Evolutionary conservation across 257 asterid species (phyloP).

Genomic region (Penstemon davidsonii): DNA sequence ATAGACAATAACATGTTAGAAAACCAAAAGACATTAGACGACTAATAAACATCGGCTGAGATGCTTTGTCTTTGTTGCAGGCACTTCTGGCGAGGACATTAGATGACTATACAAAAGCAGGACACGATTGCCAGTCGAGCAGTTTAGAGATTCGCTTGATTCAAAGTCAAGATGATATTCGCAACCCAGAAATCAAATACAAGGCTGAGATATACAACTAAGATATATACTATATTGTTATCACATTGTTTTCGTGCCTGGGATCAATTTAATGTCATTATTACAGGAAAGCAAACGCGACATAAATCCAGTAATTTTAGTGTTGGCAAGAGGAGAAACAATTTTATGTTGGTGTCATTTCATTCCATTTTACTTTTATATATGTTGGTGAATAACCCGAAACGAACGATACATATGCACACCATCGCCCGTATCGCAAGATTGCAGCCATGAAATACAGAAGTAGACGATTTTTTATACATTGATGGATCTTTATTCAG

Average conservation of each 20-base stretch:
- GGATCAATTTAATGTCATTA: too few relatives aligned
- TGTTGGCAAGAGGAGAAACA: too few relatives aligned
- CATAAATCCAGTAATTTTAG: too few relatives aligned
- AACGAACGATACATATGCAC: too few relatives aligned
- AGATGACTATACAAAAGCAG: constrained; percentile 69
- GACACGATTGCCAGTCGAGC: constrained; percentile 80
- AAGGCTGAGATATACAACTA: constrained; percentile 64
- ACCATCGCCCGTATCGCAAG: too few relatives aligned
- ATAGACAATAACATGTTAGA: neutral
- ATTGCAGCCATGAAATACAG: too few relatives aligned
- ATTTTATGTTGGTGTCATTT: too few relatives aligned
- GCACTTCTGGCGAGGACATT: constrained; percentile 83
- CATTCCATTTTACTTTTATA: too few relatives aligned
- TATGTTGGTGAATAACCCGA: too few relatives aligned
- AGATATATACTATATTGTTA: constrained; percentile 8
- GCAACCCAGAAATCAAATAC: constrained; percentile 84
- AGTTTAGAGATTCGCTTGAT: constrained; percentile 92
- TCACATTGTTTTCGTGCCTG: neutral
- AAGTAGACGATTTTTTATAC: too few relatives aligned
- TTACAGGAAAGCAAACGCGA: too few relatives aligned
- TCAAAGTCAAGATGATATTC: constrained; percentile 86
- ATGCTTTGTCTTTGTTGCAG: constrained; percentile 38
- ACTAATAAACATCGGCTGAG: neutral
- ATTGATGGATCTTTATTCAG: too few relatives aligned
- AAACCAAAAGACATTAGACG: neutral